Percentiles rank a stretch among this genome's conserved stretches.
These are phyloP conservation scores for Flaveria floridana DNA, from an alignment of 140 eudicot genomes.

Conservation along the genomic window DNA sequence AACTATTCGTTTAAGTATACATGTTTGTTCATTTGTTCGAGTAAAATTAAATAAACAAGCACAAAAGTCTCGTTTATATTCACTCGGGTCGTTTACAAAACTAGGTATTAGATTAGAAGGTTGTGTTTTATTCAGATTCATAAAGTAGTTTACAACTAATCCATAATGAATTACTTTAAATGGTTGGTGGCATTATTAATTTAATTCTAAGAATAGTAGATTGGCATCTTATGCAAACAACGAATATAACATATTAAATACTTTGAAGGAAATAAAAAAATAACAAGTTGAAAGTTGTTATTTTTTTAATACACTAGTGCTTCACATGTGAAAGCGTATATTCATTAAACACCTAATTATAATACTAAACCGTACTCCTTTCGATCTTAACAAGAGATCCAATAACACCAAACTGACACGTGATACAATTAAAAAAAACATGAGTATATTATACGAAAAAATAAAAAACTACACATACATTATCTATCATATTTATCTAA, in stretches of 20 bases:
- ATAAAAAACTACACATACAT: too few species aligned
- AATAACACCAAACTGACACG: slow-evolving; percentile 2
- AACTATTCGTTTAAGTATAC: too few species aligned
- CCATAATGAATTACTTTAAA: background rate
- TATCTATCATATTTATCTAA: too few species aligned
- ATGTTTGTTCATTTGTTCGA: too few species aligned
- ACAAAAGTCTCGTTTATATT: too few species aligned
- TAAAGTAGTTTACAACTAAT: background rate
- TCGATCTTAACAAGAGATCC: background rate
- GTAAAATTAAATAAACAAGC: too few species aligned
- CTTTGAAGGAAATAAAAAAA: background rate
- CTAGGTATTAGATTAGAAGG: too few species aligned
- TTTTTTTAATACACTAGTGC: background rate
- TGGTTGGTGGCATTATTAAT: background rate
- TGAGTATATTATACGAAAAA: too few species aligned
- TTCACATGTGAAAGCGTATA: slow-evolving; percentile 10
- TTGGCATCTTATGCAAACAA: slow-evolving; percentile 17
- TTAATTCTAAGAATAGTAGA: background rate
- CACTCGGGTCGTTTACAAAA: too few species aligned
- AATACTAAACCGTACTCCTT: background rate
- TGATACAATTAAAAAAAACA: background rate
- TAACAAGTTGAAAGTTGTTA: background rate
- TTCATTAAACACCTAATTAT: background rate
- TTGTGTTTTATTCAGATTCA: background rate
- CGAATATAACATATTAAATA: background rate